Conservation (phyloP, 1,139 yeast species). For the Spathaspora jeffriesii region DNA sequence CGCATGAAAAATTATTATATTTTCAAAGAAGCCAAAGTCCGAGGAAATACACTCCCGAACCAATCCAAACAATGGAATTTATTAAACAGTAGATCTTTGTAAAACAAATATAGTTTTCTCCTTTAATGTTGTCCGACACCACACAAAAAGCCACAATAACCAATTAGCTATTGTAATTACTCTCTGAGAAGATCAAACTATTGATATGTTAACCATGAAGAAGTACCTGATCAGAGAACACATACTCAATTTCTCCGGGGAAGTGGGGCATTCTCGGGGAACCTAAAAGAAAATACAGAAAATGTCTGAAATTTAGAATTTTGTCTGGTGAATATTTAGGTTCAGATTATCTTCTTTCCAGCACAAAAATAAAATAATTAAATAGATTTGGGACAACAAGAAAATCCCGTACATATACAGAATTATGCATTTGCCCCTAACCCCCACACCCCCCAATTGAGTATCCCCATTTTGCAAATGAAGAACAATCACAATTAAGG, state of each 20-base stretch:
- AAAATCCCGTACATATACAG: not conserved
- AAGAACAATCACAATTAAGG: not conserved
- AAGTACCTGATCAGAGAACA: not conserved
- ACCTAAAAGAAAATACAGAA: not conserved
- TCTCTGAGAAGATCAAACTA: not conserved
- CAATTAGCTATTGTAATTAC: not conserved
- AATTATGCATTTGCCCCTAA: constrained; percentile 1
- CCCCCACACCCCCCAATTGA: not conserved
- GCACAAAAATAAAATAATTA: not conserved
- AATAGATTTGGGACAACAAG: not conserved
- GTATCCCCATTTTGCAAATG: not conserved
- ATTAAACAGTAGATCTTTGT: not conserved
- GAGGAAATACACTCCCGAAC: not conserved
- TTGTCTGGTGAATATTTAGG: not conserved
- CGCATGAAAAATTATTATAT: not conserved
- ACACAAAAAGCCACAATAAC: not conserved
- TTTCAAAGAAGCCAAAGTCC: not conserved
- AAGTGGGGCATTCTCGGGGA: constrained; percentile 1
- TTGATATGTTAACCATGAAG: not conserved
- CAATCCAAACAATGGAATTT: not conserved
- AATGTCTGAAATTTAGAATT: not conserved
- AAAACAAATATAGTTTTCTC: not conserved
- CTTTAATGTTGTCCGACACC: not conserved
- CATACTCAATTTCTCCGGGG: not conserved
- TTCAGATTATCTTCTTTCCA: not conserved